A percentile compares a stretch with the other conserved stretches of the same genome.
Evolutionary conservation across 176 grass and related monocot species (phyloP).

Genomic region (Echinochloa phyllopogon): DNA sequence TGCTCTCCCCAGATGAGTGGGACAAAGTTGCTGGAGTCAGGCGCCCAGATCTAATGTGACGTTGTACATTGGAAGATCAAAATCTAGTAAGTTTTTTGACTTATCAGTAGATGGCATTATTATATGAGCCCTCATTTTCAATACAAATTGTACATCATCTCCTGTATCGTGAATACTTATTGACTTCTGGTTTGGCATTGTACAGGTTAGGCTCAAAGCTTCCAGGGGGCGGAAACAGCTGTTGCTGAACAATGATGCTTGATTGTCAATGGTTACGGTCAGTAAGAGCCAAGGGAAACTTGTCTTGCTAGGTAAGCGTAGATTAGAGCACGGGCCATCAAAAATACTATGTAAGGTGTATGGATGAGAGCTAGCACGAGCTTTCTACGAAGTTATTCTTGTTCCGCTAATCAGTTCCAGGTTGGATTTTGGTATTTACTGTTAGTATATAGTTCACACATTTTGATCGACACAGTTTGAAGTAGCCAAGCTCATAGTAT

Average conservation of each 20-base stretch:
- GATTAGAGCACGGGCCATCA: conserved; percentile 27
- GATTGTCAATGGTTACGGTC: background rate
- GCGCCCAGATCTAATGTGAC: conserved; percentile 55
- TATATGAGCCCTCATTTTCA: conserved; percentile 5
- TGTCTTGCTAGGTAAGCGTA: conserved; percentile 31
- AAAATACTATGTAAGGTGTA: background rate
- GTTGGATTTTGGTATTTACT: conserved; percentile 26
- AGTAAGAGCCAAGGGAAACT: conserved; percentile 2
- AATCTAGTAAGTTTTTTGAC: conserved; percentile 44
- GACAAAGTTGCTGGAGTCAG: conserved; percentile 66
- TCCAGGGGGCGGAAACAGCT: background rate
- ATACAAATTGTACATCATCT: background rate
- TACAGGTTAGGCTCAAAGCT: conserved; percentile 47
- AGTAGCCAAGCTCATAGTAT: background rate
- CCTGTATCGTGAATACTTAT: background rate
- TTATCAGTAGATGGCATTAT: background rate
- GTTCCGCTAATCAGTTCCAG: background rate
- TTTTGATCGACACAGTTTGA: background rate
- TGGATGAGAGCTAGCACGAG: conserved; percentile 16
- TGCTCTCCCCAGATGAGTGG: conserved; percentile 69
- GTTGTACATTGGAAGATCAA: conserved; percentile 30
- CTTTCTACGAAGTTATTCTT: conserved; percentile 17
- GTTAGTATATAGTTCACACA: conserved; percentile 31
- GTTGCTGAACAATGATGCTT: background rate
- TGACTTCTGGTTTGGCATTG: conserved; percentile 19